phyloP scores from a whole-genome alignment of 164 flowering plant species.

The Kingdonia uniflora region DNA sequence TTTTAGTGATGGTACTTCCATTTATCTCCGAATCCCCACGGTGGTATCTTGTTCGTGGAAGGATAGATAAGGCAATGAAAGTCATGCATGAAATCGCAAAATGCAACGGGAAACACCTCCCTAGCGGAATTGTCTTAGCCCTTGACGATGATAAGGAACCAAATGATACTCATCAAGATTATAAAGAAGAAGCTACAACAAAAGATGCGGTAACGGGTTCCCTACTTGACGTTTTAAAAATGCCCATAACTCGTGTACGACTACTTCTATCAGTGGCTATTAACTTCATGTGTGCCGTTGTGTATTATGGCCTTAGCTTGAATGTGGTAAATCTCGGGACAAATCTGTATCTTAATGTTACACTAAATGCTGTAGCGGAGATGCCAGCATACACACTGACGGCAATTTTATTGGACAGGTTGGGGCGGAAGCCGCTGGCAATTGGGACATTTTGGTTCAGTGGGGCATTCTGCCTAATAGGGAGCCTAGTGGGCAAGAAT shows the following conservation, averaged over 20 bases:
- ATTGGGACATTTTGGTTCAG: constrained; percentile 73
- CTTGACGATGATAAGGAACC: constrained; percentile 31
- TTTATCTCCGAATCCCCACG: constrained; percentile 80
- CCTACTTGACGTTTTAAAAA: constrained; percentile 43
- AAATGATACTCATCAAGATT: not conserved
- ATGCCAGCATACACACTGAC: constrained; percentile 79
- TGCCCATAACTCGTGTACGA: constrained; percentile 50
- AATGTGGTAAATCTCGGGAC: constrained; percentile 84
- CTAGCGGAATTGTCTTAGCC: constrained; percentile 34
- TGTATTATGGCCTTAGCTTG: constrained; percentile 82
- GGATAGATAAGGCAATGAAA: constrained; percentile 38
- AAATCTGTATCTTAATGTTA: constrained; percentile 63
- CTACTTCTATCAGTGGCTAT: constrained; percentile 47
- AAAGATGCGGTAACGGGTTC: constrained; percentile 32
- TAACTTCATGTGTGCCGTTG: constrained; percentile 53
- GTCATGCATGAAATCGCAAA: constrained; percentile 54
- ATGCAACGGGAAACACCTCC: constrained; percentile 47
- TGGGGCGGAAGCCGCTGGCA: constrained; percentile 64
- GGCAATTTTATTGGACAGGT: constrained; percentile 43
- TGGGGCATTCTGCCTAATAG: constrained; percentile 54
- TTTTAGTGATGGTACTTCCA: constrained; percentile 42
- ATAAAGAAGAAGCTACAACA: not conserved
- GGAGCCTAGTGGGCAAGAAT: constrained; percentile 21
- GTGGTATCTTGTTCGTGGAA: constrained; percentile 78
- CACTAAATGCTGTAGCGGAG: constrained; percentile 67